These are phyloP conservation scores for Geosmithia flava DNA, from an alignment of 2,329 filamentous ascomycete species.

Conservation along the genomic window DNA sequence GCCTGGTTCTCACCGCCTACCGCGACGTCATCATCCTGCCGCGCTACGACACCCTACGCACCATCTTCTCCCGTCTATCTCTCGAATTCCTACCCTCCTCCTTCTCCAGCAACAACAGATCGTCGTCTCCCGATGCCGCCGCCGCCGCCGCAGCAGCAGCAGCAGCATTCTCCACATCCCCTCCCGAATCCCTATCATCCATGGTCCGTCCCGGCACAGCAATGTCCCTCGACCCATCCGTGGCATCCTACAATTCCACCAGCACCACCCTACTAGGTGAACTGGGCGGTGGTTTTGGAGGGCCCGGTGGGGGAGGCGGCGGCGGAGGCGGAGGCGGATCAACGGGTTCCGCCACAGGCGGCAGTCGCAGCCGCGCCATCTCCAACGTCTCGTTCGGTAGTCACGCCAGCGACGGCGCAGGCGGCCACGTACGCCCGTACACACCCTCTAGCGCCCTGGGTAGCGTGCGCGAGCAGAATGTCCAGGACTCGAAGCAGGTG, in stretches of 20 bases:
- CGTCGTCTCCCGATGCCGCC: neutral
- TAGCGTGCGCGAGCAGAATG: conserved; percentile 39
- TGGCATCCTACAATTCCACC: conserved; percentile 71
- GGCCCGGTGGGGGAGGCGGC: no score
- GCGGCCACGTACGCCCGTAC: conserved; percentile 11
- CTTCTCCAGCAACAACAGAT: conserved; percentile 27
- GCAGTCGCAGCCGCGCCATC: conserved; percentile 60
- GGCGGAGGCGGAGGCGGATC: conserved; percentile 16
- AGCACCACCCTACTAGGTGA: conserved; percentile 68
- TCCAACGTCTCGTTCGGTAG: conserved; percentile 66
- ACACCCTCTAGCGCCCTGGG: conserved; percentile 30
- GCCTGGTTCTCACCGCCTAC: conserved; percentile 77
- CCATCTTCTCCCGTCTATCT: conserved; percentile 78
- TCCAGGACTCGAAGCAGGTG: conserved; percentile 63
- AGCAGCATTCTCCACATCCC: conserved; percentile 34
- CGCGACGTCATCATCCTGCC: conserved; percentile 81
- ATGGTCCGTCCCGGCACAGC: conserved; percentile 57
- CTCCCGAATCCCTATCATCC: conserved; percentile 29
- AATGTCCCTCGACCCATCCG: conserved; percentile 58
- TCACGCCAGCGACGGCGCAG: conserved; percentile 30
- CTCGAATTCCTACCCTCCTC: conserved; percentile 60
- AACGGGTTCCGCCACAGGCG: conserved; percentile 31
- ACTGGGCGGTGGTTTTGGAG: neutral
- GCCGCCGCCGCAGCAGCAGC: conserved; percentile 32
- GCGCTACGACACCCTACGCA: conserved; percentile 77